Percentiles rank a stretch among this genome's conserved stretches.
phyloP scores from a whole-genome alignment of 495 filamentous ascomycete genomes.

The Penicillium fimorum region DNA sequence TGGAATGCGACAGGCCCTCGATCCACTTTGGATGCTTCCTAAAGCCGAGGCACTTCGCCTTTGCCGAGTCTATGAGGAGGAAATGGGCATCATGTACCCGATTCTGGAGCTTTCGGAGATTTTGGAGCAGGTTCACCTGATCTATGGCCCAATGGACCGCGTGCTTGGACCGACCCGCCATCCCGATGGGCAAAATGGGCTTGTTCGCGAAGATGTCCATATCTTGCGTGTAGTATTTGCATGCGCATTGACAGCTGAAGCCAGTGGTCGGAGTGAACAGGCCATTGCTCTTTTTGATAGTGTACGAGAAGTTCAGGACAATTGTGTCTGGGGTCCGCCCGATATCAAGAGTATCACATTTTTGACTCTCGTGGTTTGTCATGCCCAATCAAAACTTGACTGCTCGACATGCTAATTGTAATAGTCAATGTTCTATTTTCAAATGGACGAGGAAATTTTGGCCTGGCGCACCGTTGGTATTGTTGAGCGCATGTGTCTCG shows the following conservation, averaged over 20 bases:
- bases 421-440: conserved; percentile 56
- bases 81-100: conserved; percentile 87
- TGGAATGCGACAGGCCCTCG: conserved; percentile 41
- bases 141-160: conserved; percentile 59
- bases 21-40: conserved; percentile 75
- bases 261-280: conserved; percentile 69
- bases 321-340: conserved; percentile 62
- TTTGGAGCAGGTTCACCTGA: conserved; percentile 55
- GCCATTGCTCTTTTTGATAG: conserved; percentile 70
- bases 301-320: conserved; percentile 62
- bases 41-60: conserved; percentile 74
- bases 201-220: conserved; percentile 62
- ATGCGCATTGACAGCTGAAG: conserved; percentile 67
- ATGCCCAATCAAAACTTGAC: background rate
- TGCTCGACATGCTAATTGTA: conserved; percentile 5
- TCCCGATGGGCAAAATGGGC: background rate
- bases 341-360: conserved; percentile 66
- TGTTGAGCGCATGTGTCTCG: conserved; percentile 71
- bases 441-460: conserved; percentile 74
- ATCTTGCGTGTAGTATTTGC: conserved; percentile 76
- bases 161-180: background rate
- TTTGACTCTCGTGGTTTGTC: conserved; percentile 63
- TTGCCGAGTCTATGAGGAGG: conserved; percentile 74
- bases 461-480: conserved; percentile 83
- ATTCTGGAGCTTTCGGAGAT: conserved; percentile 65